phyloP scores from a whole-genome alignment of 768 basidiomycete species.

The Mycena crocata region DNA sequence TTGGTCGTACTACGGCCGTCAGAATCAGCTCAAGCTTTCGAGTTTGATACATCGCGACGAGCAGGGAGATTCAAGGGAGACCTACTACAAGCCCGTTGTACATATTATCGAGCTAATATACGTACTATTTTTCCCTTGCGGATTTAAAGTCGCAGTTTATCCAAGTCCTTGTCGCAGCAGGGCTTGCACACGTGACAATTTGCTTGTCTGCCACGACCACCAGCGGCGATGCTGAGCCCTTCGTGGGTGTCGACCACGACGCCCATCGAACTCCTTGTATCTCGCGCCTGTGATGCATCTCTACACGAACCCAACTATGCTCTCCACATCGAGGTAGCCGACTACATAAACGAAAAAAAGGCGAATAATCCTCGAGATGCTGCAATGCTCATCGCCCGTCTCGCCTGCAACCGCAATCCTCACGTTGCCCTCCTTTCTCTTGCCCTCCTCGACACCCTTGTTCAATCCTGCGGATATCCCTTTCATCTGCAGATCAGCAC shows the following conservation, averaged over 20 bases:
- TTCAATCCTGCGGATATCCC: slow-evolving; percentile 96
- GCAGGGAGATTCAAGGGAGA: no score
- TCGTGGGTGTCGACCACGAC: slow-evolving; percentile 64
- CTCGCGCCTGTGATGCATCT: slow-evolving; percentile 88
- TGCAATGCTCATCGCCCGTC: slow-evolving; percentile 82
- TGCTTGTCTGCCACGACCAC: slow-evolving; percentile 24
- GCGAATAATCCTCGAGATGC: slow-evolving; percentile 96
- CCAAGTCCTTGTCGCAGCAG: no score
- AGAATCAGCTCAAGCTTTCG: no score
- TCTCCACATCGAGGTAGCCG: slow-evolving; percentile 92
- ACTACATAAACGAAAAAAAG: slow-evolving; percentile 94
- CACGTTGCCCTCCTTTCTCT: slow-evolving; percentile 91
- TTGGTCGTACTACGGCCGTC: no score
- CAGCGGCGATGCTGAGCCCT: slow-evolving; percentile 58
- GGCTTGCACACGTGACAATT: slow-evolving; percentile 8
- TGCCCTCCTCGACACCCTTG: slow-evolving; percentile 88
- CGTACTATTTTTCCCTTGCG: no score
- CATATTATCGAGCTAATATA: no score
- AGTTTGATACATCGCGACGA: no score
- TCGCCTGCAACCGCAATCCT: slow-evolving; percentile 93
- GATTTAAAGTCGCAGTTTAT: no score
- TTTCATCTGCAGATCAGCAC: slow-evolving; percentile 97
- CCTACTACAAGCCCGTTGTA: no score
- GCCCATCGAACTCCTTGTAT: slow-evolving; percentile 76
- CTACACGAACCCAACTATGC: slow-evolving; percentile 92